These are phyloP conservation scores for Terana coerulea DNA, from an alignment of 768 basidiomycete genomes.

Conservation along the genomic window DNA sequence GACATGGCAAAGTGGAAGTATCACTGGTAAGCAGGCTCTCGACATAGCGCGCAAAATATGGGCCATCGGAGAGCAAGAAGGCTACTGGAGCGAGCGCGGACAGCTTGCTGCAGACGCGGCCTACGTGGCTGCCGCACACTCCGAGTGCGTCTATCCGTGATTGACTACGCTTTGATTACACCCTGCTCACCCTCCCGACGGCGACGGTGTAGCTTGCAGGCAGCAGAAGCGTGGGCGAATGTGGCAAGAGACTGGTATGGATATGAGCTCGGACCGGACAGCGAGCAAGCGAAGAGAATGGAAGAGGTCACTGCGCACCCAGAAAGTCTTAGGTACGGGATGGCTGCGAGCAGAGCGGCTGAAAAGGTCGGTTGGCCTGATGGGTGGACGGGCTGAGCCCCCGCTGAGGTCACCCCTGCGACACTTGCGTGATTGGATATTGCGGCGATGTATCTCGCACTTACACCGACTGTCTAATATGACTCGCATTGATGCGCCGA, in stretches of 20 bases:
- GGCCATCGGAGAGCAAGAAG: slow-evolving; percentile 56
- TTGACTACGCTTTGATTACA: too few relatives aligned
- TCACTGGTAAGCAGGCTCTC: slow-evolving; percentile 49
- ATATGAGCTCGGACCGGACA: slow-evolving; percentile 54
- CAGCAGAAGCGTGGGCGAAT: slow-evolving; percentile 47
- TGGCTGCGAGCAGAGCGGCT: slow-evolving; percentile 38
- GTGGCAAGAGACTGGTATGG: slow-evolving; percentile 51
- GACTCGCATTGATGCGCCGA: background rate
- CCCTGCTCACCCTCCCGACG: background rate
- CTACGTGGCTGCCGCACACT: slow-evolving; percentile 58
- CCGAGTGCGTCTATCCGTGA: slow-evolving; percentile 46
- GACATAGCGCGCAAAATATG: slow-evolving; percentile 48
- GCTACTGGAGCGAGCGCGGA: slow-evolving; percentile 64
- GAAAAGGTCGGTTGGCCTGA: slow-evolving; percentile 19
- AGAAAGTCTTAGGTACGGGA: slow-evolving; percentile 33
- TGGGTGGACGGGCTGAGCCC: background rate
- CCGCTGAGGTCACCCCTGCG: too few relatives aligned
- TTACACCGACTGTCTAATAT: background rate
- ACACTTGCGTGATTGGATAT: background rate
- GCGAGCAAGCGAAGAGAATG: slow-evolving; percentile 40
- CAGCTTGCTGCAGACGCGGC: slow-evolving; percentile 57
- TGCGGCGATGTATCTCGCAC: background rate
- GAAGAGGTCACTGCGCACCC: slow-evolving; percentile 32
- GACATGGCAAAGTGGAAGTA: slow-evolving; percentile 44
- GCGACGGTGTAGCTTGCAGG: slow-evolving; percentile 34